Evolutionary conservation across 345 rosid species (phyloP).

Genomic region (Corymbia maculata): DNA sequence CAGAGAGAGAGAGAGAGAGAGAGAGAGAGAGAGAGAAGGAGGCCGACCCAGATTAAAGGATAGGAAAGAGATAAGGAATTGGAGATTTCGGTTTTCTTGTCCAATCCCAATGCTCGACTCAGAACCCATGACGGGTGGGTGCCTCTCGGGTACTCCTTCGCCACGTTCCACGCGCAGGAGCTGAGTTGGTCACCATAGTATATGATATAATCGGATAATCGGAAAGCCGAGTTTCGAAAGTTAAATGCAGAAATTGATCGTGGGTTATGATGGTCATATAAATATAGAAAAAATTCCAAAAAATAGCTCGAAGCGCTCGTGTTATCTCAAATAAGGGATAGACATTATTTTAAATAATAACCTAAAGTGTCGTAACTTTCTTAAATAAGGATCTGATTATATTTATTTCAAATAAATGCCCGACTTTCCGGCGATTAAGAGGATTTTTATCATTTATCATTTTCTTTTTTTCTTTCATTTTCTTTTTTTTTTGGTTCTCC

Average conservation of each 20-base stretch:
- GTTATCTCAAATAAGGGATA: too few species aligned
- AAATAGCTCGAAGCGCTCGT: too few species aligned
- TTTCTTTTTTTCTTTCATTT: too few species aligned
- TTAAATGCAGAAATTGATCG: background rate
- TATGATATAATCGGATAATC: background rate
- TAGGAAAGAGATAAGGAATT: background rate
- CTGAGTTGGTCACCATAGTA: background rate
- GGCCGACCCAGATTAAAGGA: background rate
- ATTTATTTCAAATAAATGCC: too few species aligned
- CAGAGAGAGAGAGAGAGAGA: background rate
- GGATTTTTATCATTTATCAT: too few species aligned
- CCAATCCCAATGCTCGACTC: background rate
- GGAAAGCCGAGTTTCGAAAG: background rate
- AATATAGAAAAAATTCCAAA: too few species aligned
- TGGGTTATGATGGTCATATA: background rate
- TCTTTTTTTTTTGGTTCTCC: too few species aligned
- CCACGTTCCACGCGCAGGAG: background rate
- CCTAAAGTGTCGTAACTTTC: too few species aligned
- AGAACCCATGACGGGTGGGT: background rate
- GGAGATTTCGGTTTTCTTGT: background rate
- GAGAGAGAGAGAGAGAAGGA: background rate
- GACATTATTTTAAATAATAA: too few species aligned
- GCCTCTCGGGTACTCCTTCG: background rate
- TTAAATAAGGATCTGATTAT: too few species aligned
- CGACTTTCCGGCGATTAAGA: too few species aligned